These are phyloP conservation scores for Tetrahymena thermophila DNA, from an alignment of 73 alveolate genomes.

Conservation along the genomic window DNA sequence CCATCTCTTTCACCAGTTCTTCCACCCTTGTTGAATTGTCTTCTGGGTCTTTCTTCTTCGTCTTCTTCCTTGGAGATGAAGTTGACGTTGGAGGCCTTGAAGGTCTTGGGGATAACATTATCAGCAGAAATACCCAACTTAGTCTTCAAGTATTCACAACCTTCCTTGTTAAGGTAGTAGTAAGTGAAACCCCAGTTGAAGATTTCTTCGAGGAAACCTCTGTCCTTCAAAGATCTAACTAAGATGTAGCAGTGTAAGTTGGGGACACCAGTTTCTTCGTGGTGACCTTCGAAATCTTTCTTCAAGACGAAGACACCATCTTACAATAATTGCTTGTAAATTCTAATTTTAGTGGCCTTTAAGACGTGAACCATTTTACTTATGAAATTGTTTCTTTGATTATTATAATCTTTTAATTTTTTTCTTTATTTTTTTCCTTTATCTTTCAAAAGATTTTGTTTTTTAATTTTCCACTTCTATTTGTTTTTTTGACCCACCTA, in stretches of 20 bases:
- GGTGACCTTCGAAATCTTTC: constrained; percentile 70
- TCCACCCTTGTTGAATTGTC: constrained; percentile 23
- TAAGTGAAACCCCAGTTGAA: constrained; percentile 89
- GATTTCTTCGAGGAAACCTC: constrained; percentile 65
- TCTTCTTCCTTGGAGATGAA: constrained; percentile 35
- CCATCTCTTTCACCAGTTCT: background rate
- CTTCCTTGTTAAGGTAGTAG: constrained; percentile 78
- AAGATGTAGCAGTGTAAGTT: constrained; percentile 75
- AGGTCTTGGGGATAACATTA: constrained; percentile 75
- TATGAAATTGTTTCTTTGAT: background rate
- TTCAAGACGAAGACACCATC: constrained; percentile 87
- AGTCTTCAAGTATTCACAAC: constrained; percentile 75
- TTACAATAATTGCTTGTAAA: constrained; percentile 67
- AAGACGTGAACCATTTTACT: constrained; percentile 81
- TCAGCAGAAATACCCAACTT: constrained; percentile 63
- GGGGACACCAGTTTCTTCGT: constrained; percentile 68
- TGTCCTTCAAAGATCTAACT: constrained; percentile 71
- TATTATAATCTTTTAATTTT: background rate
- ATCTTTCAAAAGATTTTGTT: background rate
- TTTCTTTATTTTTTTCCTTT: background rate
- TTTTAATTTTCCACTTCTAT: background rate
- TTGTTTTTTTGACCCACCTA: background rate
- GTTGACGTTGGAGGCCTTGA: constrained; percentile 56
- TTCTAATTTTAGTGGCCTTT: constrained; percentile 71
- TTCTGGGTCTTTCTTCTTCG: constrained; percentile 34